Percentiles rank a stretch among this genome's conserved stretches.
Conservation (phyloP, 345 rosid genomes). For the Syzygium oleosum region DNA sequence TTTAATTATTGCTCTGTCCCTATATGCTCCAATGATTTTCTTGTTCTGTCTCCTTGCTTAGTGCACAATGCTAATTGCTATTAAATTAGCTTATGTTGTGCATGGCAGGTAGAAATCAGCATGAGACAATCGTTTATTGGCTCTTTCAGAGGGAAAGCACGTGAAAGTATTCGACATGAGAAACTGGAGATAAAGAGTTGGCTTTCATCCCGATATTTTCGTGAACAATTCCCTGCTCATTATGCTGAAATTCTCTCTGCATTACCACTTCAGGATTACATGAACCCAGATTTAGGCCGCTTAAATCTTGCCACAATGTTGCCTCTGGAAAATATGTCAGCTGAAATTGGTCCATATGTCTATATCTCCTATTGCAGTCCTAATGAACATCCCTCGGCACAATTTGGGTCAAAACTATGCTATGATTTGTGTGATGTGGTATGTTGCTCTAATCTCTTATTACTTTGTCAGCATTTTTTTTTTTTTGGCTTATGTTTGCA, state of each 20-base stretch:
- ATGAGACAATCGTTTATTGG: slow-evolving; percentile 65
- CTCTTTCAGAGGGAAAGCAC: slow-evolving; percentile 52
- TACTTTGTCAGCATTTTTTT: background rate
- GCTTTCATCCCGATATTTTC: slow-evolving; percentile 73
- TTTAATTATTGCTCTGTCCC: background rate
- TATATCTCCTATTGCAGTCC: slow-evolving; percentile 74
- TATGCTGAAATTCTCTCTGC: slow-evolving; percentile 52
- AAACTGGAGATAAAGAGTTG: slow-evolving; percentile 78
- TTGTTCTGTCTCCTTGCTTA: background rate
- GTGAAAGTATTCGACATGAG: slow-evolving; percentile 57
- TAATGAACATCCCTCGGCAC: slow-evolving; percentile 41
- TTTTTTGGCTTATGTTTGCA: background rate
- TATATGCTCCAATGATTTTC: background rate
- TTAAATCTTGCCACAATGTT: slow-evolving; percentile 67
- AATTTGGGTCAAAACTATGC: slow-evolving; percentile 54
- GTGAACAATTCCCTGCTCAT: slow-evolving; percentile 80
- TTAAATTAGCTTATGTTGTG: background rate
- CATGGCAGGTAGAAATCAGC: slow-evolving; percentile 80
- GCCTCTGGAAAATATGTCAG: slow-evolving; percentile 33
- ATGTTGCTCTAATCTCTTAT: slow-evolving; percentile 5
- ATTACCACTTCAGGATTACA: slow-evolving; percentile 77
- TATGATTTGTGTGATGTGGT: slow-evolving; percentile 73
- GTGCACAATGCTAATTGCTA: background rate
- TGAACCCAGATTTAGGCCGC: slow-evolving; percentile 63
- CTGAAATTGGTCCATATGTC: slow-evolving; percentile 70